Percentiles rank a stretch among this genome's conserved stretches.
Evolutionary conservation across 225 moss, liverwort and hornwort genomes (phyloP).

Genomic region (Physcomitrellopsis africana): DNA sequence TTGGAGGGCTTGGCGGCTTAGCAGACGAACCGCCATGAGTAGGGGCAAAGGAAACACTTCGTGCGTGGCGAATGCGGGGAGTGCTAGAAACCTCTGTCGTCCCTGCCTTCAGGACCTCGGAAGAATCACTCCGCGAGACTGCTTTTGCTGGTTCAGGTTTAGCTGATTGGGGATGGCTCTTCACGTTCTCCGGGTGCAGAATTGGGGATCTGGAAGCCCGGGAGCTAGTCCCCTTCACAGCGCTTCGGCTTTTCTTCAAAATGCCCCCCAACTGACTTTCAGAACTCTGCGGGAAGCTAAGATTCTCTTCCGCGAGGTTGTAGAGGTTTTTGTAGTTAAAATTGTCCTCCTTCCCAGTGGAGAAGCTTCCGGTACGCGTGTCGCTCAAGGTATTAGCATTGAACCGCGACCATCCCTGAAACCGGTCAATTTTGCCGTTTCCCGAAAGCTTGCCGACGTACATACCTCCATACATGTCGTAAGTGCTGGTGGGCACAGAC

Average conservation of each 20-base stretch:
- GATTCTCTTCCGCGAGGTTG: slow-evolving; percentile 39
- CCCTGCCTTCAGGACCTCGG: slow-evolving; percentile 29
- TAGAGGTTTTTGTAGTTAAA: slow-evolving; percentile 37
- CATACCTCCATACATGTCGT: slow-evolving; percentile 32
- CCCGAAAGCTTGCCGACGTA: slow-evolving; percentile 27
- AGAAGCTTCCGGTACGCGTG: slow-evolving; percentile 58
- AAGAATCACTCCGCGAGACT: slow-evolving; percentile 17
- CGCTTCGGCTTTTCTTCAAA: neutral
- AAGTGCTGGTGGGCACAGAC: slow-evolving; percentile 27
- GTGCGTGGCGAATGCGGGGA: slow-evolving; percentile 45
- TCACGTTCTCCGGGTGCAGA: slow-evolving; percentile 8
- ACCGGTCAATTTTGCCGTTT: slow-evolving; percentile 64
- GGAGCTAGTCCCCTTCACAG: neutral
- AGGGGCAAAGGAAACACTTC: slow-evolving; percentile 56
- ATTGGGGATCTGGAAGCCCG: slow-evolving; percentile 30
- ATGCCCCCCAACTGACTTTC: neutral
- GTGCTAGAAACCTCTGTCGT: slow-evolving; percentile 22
- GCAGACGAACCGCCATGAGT: slow-evolving; percentile 35
- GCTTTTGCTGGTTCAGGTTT: slow-evolving; percentile 22
- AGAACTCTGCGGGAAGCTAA: neutral
- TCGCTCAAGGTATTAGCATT: slow-evolving; percentile 52
- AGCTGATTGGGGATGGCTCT: neutral
- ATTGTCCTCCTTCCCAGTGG: slow-evolving; percentile 52
- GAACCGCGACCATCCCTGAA: slow-evolving; percentile 68
- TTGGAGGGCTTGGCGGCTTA: slow-evolving; percentile 19